These are phyloP conservation scores for Cordyceps militaris DNA, from an alignment of 2,329 filamentous ascomycete species.

Conservation along the genomic window DNA sequence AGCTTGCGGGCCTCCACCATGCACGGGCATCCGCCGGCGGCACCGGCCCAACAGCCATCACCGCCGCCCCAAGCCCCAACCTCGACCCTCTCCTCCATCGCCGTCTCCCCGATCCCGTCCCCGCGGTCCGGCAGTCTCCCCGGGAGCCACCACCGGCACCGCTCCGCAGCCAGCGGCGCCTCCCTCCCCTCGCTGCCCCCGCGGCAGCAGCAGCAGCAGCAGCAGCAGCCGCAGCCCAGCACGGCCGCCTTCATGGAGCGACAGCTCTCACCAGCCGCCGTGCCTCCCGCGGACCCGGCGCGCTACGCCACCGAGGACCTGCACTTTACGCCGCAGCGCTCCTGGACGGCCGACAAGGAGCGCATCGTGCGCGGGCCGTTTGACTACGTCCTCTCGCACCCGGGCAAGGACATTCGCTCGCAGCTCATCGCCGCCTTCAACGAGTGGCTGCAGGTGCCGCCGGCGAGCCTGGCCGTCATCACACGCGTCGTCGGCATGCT, in stretches of 20 bases:
- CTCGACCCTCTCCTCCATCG: not conserved
- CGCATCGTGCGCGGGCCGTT: constrained; percentile 70
- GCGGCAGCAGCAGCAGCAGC: not conserved
- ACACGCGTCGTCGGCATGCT: constrained; percentile 78
- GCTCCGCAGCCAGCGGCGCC: not conserved
- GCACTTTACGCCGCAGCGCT: constrained; percentile 41
- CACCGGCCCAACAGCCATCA: not conserved
- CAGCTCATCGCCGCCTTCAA: constrained; percentile 79
- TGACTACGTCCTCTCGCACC: constrained; percentile 71
- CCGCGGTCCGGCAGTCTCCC: constrained; percentile 13
- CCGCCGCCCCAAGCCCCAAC: not conserved
- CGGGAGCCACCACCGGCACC: constrained; percentile 2
- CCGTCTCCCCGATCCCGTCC: constrained; percentile 15
- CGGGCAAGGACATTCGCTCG: constrained; percentile 77
- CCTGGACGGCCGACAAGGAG: constrained; percentile 70
- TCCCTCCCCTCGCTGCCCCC: not conserved
- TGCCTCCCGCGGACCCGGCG: constrained; percentile 40
- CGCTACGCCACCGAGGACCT: constrained; percentile 51
- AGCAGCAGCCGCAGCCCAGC: not conserved
- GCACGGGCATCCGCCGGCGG: not conserved
- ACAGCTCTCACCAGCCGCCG: constrained; percentile 25
- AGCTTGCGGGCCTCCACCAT: not conserved
- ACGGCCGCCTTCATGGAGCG: constrained; percentile 24
- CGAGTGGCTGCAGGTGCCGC: constrained; percentile 67
- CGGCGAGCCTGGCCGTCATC: constrained; percentile 63